These are phyloP conservation scores for Aeschynomene evenia DNA, from an alignment of 306 rosid species.

Conservation along the genomic window DNA sequence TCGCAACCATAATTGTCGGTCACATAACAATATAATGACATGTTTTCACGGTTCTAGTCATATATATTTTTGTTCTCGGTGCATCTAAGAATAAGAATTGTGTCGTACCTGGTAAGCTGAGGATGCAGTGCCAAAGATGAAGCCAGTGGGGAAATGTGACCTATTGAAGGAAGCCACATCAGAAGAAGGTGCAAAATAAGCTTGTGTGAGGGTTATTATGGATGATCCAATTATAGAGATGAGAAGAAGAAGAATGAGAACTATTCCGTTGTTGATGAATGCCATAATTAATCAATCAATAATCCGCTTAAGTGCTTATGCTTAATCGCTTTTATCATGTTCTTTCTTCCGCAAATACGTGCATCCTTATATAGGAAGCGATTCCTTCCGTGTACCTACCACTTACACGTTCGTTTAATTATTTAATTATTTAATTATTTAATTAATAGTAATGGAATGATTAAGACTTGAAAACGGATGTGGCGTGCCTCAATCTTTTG, in stretches of 20 bases:
- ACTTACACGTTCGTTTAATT: not conserved
- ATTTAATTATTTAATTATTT: no score
- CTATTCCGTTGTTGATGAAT: not conserved
- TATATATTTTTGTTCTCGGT: no score
- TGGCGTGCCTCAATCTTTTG: no score
- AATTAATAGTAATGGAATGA: no score
- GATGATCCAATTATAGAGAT: not conserved
- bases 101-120: conserved; percentile 25
- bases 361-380: not conserved
- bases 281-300: no score
- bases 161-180: conserved; percentile 6
- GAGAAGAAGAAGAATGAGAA: not conserved
- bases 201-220: not conserved
- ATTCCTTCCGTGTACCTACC: not conserved
- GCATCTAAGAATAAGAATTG: no score
- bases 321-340: not conserved
- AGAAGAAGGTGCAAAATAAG: not conserved
- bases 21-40: no score
- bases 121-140: conserved; percentile 36
- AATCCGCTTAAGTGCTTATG: not conserved
- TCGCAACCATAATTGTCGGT: no score
- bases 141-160: conserved; percentile 9
- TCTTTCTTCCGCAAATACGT: not conserved
- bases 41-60: no score
- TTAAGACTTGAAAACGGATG: no score